These are phyloP conservation scores for Xylariaceae sp. DNA, from an alignment of 2,329 filamentous ascomycete genomes.

Conservation along the genomic window DNA sequence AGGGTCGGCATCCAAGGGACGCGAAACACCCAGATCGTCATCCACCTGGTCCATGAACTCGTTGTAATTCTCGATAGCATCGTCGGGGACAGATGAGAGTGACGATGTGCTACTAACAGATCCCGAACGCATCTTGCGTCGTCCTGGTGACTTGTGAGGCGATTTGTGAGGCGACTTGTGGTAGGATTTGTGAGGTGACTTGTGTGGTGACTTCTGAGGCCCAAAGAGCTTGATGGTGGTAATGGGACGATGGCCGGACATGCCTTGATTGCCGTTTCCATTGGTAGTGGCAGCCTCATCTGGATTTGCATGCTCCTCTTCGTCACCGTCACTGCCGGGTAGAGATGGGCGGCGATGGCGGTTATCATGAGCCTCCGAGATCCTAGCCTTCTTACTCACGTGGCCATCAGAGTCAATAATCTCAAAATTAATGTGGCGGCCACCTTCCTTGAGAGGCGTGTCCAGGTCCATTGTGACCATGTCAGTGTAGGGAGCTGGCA, in stretches of 20 bases:
- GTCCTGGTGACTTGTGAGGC: conserved; percentile 11
- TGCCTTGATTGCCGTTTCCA: no score
- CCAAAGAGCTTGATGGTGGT: conserved; percentile 1
- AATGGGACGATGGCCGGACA: no score
- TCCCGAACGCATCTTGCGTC: conserved; percentile 21
- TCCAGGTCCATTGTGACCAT: conserved; percentile 40
- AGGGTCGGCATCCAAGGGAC: conserved; percentile 25
- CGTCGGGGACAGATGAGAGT: conserved; percentile 28
- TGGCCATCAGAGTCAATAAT: conserved; percentile 20
- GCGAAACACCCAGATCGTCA: conserved; percentile 24
- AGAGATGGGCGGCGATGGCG: no score
- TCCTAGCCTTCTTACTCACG: conserved; percentile 25
- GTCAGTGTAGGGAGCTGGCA: conserved; percentile 44
- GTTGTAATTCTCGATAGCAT: conserved; percentile 25
- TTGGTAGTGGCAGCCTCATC: no score
- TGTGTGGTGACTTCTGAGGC: conserved; percentile 12
- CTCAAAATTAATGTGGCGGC: neutral
- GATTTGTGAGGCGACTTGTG: conserved; percentile 11
- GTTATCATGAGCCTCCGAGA: no score
- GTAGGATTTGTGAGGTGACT: conserved; percentile 15
- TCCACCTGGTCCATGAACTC: conserved; percentile 26
- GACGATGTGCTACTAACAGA: conserved; percentile 29
- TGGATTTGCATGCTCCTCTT: no score
- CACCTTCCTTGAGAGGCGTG: conserved; percentile 9
- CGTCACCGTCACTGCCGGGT: no score